Percentiles rank a stretch among this genome's conserved stretches.
phyloP scores from a whole-genome alignment of 1,284 basidiomycete genomes.

The Trichosporon asahii region DNA sequence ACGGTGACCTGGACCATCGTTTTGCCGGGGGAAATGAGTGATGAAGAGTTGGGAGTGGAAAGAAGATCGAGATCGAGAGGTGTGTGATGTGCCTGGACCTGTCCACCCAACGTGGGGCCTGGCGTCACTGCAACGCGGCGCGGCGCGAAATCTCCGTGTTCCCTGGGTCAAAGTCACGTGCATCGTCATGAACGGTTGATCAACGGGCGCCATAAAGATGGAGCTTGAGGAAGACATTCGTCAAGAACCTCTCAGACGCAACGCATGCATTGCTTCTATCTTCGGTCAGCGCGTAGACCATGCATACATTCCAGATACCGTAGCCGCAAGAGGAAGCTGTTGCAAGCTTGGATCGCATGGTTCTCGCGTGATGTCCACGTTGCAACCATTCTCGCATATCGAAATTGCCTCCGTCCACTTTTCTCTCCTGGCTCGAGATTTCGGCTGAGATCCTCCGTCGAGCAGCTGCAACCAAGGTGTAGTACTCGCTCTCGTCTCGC shows the following conservation, averaged over 20 bases:
- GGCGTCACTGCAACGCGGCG: conserved; percentile 1
- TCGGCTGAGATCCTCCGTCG: conserved; percentile 4
- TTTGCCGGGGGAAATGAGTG: neutral
- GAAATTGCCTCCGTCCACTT: conserved; percentile 13
- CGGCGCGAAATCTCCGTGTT: conserved; percentile 7
- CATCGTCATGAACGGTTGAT: neutral
- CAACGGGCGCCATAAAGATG: conserved; percentile 4
- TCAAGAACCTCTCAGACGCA: too few relatives aligned
- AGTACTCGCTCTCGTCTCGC: neutral
- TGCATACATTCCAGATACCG: too few relatives aligned
- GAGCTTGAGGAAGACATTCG: too few relatives aligned
- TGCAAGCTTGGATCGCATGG: neutral
- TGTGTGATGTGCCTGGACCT: neutral
- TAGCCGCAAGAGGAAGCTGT: too few relatives aligned
- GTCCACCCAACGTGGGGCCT: neutral
- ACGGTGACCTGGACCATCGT: conserved; percentile 64
- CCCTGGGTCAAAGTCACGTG: neutral
- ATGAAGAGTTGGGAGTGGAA: conserved; percentile 3
- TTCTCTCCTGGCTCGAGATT: conserved; percentile 5
- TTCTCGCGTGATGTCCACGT: neutral
- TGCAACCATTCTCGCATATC: neutral
- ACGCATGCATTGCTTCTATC: too few relatives aligned
- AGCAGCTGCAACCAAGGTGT: neutral
- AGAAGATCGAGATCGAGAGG: neutral
- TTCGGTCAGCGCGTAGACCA: neutral